Evolutionary conservation across 129 eudicot genomes (phyloP).

Genomic region (Centella asiatica): DNA sequence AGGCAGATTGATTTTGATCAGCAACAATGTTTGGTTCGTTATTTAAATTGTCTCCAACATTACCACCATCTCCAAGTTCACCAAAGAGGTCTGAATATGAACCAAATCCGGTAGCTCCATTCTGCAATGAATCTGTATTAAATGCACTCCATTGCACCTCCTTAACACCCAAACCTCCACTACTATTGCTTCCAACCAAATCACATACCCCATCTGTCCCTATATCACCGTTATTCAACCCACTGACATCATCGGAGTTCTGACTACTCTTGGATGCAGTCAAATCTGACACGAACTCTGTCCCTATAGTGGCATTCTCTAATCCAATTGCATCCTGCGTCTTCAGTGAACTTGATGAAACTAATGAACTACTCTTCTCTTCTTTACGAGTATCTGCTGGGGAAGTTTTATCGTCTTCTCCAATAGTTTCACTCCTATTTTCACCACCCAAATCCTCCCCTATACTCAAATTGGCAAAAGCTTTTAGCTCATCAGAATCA

Average conservation of each 20-base stretch:
- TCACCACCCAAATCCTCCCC: conserved; percentile 22
- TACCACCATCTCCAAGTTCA: conserved; percentile 40
- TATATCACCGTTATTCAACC: conserved; percentile 10
- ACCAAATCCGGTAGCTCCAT: conserved; percentile 45
- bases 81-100: conserved; percentile 60
- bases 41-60: conserved; percentile 17
- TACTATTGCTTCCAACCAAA: conserved; percentile 19
- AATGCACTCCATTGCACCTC: conserved; percentile 91
- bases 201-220: conserved; percentile 13
- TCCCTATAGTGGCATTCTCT: conserved; percentile 6
- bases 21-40: conserved; percentile 19
- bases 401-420: conserved; percentile 14
- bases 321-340: conserved; percentile 24
- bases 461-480: conserved; percentile 61
- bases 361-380: conserved; percentile 13
- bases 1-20: neutral
- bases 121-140: conserved; percentile 28
- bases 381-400: conserved; percentile 3
- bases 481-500: conserved; percentile 60
- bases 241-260: conserved; percentile 19
- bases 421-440: conserved; percentile 10
- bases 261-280: neutral
- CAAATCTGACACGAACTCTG: conserved; percentile 12
- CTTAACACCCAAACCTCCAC: conserved; percentile 55
- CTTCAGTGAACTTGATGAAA: conserved; percentile 19